A percentile compares a stretch with the other conserved stretches of the same genome.
These are phyloP conservation scores for Berberis thunbergii DNA, from an alignment of 164 flowering plant genomes.

Conservation along the genomic window DNA sequence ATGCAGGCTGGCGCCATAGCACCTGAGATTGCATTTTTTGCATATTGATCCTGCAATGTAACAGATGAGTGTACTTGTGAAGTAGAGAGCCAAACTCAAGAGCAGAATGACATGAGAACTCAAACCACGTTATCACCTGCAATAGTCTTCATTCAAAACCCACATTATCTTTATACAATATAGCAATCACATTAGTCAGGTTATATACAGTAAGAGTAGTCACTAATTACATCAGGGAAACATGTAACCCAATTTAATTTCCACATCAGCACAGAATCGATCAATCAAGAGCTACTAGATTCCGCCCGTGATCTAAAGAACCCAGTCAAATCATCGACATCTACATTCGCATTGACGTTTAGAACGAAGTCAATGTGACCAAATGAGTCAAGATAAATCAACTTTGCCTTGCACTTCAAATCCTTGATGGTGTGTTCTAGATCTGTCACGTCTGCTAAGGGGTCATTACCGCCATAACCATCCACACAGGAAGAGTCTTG, in stretches of 20 bases:
- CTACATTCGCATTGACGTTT: constrained; percentile 52
- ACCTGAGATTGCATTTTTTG: no score
- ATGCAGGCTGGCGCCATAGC: no score
- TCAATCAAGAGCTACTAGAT: constrained; percentile 25
- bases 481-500: constrained; percentile 73
- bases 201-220: not conserved
- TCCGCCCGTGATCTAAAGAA: constrained; percentile 55
- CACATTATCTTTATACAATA: not conserved
- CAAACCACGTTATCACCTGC: not conserved
- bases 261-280: not conserved
- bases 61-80: no score
- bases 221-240: not conserved
- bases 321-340: constrained; percentile 48
- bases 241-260: not conserved
- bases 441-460: constrained; percentile 64
- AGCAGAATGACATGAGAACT: no score
- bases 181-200: not conserved
- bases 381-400: constrained; percentile 67
- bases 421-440: constrained; percentile 59
- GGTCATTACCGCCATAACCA: constrained; percentile 88
- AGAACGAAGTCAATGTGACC: constrained; percentile 81
- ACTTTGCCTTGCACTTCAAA: constrained; percentile 49
- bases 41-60: no score
- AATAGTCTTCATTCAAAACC: not conserved
- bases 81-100: no score